phyloP scores from a whole-genome alignment of 2,329 filamentous ascomycete genomes.

The Cercospora citrullina region DNA sequence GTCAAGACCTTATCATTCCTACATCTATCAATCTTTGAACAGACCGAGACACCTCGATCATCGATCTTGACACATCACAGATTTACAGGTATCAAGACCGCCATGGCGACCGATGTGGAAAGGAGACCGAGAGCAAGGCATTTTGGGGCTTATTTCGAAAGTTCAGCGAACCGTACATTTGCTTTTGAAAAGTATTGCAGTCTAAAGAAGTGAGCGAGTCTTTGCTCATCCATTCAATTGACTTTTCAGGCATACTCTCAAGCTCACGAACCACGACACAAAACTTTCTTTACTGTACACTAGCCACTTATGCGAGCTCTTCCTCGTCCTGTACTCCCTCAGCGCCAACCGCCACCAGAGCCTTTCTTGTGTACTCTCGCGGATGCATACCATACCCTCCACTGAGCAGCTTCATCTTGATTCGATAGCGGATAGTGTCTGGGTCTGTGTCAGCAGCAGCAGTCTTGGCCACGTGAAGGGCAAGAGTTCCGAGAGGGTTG shows the following conservation, averaged over 20 bases:
- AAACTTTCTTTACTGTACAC: not conserved
- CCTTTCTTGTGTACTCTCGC: slow-evolving; percentile 1
- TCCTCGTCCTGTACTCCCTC: not conserved
- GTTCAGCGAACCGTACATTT: too few relatives aligned
- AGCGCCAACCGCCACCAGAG: not conserved
- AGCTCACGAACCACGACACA: not conserved
- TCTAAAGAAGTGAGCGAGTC: not conserved
- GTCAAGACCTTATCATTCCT: too few relatives aligned
- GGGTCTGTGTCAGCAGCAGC: not conserved
- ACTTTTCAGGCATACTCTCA: not conserved
- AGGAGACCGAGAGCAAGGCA: too few relatives aligned
- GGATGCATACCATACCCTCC: slow-evolving; percentile 9
- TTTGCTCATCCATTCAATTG: not conserved
- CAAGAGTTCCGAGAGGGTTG: not conserved
- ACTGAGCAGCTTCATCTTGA: slow-evolving; percentile 10
- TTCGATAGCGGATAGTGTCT: not conserved
- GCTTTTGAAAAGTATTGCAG: not conserved
- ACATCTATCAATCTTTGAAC: too few relatives aligned
- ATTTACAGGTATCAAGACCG: too few relatives aligned
- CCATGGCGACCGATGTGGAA: too few relatives aligned
- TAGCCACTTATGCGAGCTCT: not conserved
- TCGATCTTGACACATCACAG: too few relatives aligned
- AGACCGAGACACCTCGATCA: too few relatives aligned
- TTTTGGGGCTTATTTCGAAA: too few relatives aligned
- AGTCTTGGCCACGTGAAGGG: not conserved